These are phyloP conservation scores for Aspergillaceae sp. DNA, from an alignment of 2,329 filamentous ascomycete genomes.

Conservation along the genomic window DNA sequence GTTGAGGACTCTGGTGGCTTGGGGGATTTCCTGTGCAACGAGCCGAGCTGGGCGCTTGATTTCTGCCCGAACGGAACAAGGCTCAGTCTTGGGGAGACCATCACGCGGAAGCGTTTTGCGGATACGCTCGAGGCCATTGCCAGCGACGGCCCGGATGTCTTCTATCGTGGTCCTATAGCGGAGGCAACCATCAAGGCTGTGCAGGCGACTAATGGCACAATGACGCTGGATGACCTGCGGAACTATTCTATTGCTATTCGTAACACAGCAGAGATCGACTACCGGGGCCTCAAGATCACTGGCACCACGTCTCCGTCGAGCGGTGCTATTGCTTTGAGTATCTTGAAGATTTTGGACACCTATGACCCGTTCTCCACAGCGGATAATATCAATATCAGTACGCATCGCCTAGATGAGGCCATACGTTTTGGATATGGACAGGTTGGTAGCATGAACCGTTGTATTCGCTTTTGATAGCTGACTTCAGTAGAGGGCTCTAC, in stretches of 20 bases:
- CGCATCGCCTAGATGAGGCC: constrained; percentile 77
- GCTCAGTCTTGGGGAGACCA: constrained; percentile 62
- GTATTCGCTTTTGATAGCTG: constrained; percentile 1
- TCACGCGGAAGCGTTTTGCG: constrained; percentile 74
- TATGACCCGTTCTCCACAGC: constrained; percentile 57
- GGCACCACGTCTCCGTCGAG: constrained; percentile 62
- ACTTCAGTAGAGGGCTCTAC: constrained; percentile 52
- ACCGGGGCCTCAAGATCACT: constrained; percentile 62
- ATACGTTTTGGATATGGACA: constrained; percentile 80
- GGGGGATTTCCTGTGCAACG: constrained; percentile 59
- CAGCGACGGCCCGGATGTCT: constrained; percentile 59
- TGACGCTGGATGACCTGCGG: constrained; percentile 70
- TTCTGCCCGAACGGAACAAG: constrained; percentile 77
- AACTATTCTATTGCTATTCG: constrained; percentile 63
- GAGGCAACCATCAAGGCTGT: constrained; percentile 63
- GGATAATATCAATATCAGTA: constrained; percentile 55
- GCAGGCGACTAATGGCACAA: constrained; percentile 64
- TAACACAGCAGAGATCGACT: constrained; percentile 54
- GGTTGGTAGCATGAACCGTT: constrained; percentile 16
- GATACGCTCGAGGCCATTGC: constrained; percentile 71
- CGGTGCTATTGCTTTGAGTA: constrained; percentile 64
- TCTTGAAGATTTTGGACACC: constrained; percentile 75
- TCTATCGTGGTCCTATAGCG: constrained; percentile 66
- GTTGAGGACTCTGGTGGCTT: constrained; percentile 26
- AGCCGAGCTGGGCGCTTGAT: constrained; percentile 75